A percentile compares a stretch with the other conserved stretches of the same genome.
Evolutionary conservation across 176 grass and related monocot genomes (phyloP).

Genomic region (Raddia guianensis): DNA sequence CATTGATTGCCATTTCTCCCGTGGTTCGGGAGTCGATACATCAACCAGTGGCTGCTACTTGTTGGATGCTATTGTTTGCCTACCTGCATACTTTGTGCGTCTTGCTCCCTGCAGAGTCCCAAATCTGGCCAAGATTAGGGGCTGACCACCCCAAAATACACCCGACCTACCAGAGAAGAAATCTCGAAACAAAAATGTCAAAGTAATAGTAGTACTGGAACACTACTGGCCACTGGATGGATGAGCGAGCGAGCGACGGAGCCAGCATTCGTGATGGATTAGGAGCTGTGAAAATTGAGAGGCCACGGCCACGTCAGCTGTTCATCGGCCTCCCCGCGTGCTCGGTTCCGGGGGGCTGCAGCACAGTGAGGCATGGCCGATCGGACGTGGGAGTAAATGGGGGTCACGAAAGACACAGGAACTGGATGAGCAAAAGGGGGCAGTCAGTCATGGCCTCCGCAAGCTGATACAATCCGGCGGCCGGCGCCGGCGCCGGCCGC

Average conservation of each 20-base stretch:
- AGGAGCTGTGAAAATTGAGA: not conserved
- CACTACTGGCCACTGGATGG: not conserved
- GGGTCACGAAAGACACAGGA: conserved; percentile 18
- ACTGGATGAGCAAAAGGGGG: not conserved
- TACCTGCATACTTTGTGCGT: not conserved
- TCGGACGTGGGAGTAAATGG: conserved; percentile 38
- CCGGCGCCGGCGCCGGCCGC: conserved; percentile 12
- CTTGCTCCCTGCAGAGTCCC: not conserved
- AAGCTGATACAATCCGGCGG: conserved; percentile 6
- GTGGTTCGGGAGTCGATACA: not conserved
- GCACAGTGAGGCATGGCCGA: not conserved
- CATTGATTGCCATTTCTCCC: not conserved
- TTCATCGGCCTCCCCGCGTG: conserved; percentile 7
- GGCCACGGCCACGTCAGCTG: conserved; percentile 1
- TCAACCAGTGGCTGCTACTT: not conserved
- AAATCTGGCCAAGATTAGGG: conserved; percentile 30
- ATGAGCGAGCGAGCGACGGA: not conserved
- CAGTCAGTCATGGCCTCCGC: not conserved
- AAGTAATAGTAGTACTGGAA: not conserved
- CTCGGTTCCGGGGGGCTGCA: conserved; percentile 1
- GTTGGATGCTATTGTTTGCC: not conserved
- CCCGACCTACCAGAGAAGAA: not conserved
- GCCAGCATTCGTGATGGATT: not conserved
- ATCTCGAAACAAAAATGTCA: not conserved
- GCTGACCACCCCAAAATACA: not conserved